Evolutionary conservation across 371 early-diverging fungal genomes (phyloP).

Genomic region (Basidiobolus meristosporus): DNA sequence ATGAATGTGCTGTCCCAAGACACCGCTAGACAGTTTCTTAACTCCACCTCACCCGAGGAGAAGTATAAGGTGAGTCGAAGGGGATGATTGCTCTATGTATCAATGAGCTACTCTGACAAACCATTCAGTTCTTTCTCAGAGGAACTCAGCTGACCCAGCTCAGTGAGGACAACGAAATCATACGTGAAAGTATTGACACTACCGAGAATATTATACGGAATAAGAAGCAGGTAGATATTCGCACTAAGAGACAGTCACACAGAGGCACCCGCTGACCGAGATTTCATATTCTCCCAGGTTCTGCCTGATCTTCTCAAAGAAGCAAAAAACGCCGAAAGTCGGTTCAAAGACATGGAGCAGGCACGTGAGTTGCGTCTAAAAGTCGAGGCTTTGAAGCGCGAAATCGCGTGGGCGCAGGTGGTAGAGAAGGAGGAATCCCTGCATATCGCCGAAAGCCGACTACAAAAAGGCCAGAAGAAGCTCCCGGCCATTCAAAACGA

Average conservation of each 20-base stretch:
- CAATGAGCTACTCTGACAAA: neutral
- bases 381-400: constrained; percentile 34
- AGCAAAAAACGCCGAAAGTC: constrained; percentile 32
- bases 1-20: constrained; percentile 85
- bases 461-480: constrained; percentile 5
- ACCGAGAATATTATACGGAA: constrained; percentile 26
- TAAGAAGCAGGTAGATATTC: constrained; percentile 20
- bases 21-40: constrained; percentile 74
- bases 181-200: constrained; percentile 45
- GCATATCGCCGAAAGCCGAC: constrained; percentile 9
- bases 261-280: neutral
- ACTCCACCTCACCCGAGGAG: constrained; percentile 55
- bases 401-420: constrained; percentile 62
- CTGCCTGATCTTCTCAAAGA: constrained; percentile 37
- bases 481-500: constrained; percentile 20
- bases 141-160: constrained; percentile 75
- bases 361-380: constrained; percentile 34
- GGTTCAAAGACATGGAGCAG: constrained; percentile 36
- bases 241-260: neutral
- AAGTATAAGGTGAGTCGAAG: constrained; percentile 50
- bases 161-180: constrained; percentile 36
- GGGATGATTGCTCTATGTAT: neutral
- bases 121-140: constrained; percentile 44
- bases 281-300: constrained; percentile 4
- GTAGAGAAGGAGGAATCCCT: constrained; percentile 25